phyloP scores from a whole-genome alignment of 352 stramenopile species.

The Globisporangium paroecandrum region DNA sequence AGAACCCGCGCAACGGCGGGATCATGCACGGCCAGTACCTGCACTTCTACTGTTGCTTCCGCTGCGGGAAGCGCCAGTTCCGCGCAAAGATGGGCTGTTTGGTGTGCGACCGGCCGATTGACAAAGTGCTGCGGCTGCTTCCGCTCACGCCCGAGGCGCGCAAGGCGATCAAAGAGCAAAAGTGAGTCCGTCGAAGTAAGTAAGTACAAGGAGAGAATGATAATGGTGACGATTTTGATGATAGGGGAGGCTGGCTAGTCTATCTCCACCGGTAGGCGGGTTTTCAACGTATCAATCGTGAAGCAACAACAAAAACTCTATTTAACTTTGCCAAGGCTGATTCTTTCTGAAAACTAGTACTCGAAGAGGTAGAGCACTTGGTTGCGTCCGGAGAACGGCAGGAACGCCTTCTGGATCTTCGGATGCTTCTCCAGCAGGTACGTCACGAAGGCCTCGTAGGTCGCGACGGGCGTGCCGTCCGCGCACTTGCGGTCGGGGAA shows the following conservation, averaged over 20 bases:
- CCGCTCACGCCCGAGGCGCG: conserved; percentile 57
- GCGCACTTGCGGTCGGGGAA: conserved; percentile 77
- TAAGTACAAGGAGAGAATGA: background rate
- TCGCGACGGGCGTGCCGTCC: conserved; percentile 65
- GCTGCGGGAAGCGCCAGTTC: conserved; percentile 66
- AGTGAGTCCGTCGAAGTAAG: conserved; percentile 10
- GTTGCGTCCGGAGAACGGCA: conserved; percentile 82
- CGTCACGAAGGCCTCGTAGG: conserved; percentile 75
- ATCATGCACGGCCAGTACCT: conserved; percentile 78
- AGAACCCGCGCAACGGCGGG: conserved; percentile 55
- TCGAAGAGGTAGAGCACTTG: conserved; percentile 82
- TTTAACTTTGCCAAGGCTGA: background rate
- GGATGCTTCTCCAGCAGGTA: conserved; percentile 83
- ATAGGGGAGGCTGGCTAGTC: background rate
- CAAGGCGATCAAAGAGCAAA: conserved; percentile 33
- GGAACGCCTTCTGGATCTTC: conserved; percentile 53
- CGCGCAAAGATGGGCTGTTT: conserved; percentile 50
- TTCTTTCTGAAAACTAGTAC: conserved; percentile 19
- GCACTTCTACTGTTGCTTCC: conserved; percentile 80
- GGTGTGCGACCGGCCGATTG: conserved; percentile 79
- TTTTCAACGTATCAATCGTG: background rate
- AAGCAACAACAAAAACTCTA: background rate
- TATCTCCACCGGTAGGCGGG: background rate
- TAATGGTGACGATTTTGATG: background rate
- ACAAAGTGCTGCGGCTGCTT: conserved; percentile 67